phyloP scores from a whole-genome alignment of 441 rosid species.

The Populus hybrid region DNA sequence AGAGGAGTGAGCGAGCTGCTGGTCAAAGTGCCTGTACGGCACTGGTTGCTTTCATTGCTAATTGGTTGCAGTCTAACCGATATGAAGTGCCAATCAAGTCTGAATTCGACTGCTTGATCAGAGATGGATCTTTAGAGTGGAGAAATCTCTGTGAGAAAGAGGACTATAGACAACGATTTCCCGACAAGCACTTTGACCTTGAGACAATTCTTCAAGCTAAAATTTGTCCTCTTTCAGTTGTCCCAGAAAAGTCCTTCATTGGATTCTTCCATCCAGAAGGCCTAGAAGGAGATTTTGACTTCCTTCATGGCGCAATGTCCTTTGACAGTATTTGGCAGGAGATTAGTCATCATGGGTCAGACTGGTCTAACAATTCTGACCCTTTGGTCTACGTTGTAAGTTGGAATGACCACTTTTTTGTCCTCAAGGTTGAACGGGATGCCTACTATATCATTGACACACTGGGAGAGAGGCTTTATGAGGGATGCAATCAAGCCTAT shows the following conservation, averaged over 20 bases:
- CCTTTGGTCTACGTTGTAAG: slow-evolving; percentile 60
- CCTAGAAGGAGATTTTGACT: slow-evolving; percentile 51
- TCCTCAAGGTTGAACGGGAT: slow-evolving; percentile 67
- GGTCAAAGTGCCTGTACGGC: slow-evolving; percentile 91
- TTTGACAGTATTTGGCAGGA: slow-evolving; percentile 86
- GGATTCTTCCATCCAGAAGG: slow-evolving; percentile 83
- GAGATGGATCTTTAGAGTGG: slow-evolving; percentile 86
- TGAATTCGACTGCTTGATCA: slow-evolving; percentile 67
- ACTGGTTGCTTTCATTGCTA: slow-evolving; percentile 74
- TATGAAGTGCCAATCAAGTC: slow-evolving; percentile 66
- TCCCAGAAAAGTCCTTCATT: slow-evolving; percentile 60
- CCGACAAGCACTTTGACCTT: slow-evolving; percentile 86
- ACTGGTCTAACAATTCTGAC: slow-evolving; percentile 27
- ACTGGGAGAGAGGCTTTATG: slow-evolving; percentile 77
- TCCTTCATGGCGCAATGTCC: slow-evolving; percentile 75
- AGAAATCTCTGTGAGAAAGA: slow-evolving; percentile 69
- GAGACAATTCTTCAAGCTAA: slow-evolving; percentile 79
- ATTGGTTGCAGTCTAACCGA: slow-evolving; percentile 70
- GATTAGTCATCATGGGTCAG: slow-evolving; percentile 38
- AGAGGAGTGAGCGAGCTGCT: slow-evolving; percentile 74
- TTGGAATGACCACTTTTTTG: slow-evolving; percentile 91
- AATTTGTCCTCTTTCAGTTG: slow-evolving; percentile 49
- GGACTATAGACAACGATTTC: slow-evolving; percentile 51
- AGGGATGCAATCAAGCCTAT: slow-evolving; percentile 81
- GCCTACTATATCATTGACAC: slow-evolving; percentile 87